Evolutionary conservation across 108 stramenopile species (phyloP).

Genomic region (Craspedostauros australis): DNA sequence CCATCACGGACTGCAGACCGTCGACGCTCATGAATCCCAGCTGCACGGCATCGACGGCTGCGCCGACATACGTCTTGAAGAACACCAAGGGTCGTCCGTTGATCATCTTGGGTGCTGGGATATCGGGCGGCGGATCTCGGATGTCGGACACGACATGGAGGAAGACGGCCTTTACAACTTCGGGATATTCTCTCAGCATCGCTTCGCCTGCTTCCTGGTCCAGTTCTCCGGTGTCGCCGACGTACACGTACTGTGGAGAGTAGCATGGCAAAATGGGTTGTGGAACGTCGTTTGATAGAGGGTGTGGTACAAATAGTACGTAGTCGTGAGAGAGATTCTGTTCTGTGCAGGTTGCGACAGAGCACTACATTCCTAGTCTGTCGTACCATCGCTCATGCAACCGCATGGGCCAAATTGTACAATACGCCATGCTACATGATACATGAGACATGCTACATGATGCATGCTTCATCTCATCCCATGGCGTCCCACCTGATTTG

Average conservation of each 20-base stretch:
- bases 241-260: conserved; percentile 67
- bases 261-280: background rate
- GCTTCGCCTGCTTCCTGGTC: conserved; percentile 90
- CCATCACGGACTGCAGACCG: conserved; percentile 74
- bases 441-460: no score
- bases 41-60: conserved; percentile 74
- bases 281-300: no score
- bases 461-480: no score
- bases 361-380: no score
- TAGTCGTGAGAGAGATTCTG: no score
- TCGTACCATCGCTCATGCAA: no score
- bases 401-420: no score
- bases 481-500: no score
- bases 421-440: no score
- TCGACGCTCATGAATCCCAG: conserved; percentile 74
- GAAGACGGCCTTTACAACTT: conserved; percentile 87
- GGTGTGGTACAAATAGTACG: no score
- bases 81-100: conserved; percentile 86
- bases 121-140: conserved; percentile 26
- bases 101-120: conserved; percentile 69
- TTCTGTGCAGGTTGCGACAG: no score
- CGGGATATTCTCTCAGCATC: conserved; percentile 86
- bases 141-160: conserved; percentile 75
- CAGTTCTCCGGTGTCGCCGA: conserved; percentile 93
- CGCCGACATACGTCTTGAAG: conserved; percentile 93